Base-by-base conservation (phyloP, 2,329 filamentous ascomycete genomes). In the Aspergillus brunneoviolaceus region DNA sequence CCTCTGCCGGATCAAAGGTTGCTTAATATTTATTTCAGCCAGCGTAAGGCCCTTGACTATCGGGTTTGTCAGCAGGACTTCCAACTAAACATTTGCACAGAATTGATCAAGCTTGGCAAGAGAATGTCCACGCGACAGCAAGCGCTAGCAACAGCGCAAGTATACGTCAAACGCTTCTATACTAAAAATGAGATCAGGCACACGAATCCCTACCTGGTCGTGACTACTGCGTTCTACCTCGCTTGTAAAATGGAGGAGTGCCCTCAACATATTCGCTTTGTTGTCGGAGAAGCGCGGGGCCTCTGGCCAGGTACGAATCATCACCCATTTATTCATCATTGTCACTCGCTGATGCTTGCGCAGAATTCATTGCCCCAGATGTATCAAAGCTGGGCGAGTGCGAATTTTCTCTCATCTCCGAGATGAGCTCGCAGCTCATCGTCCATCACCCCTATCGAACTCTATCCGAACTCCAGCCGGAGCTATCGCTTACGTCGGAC, bases 201-300 rank as follows among this genome's bases (percentile, higher is more conserved):
- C 64, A 96, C 93, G 51, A 99, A 98, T 69, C 92, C 94, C 4
- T 96, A 96, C 72, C 87, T 98, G 39, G 87, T 98, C 60, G 85
- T 96, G 65, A 89, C 92, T n/a, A 98, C 95, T 1, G 91, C 94
- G 5, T 84, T 98, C 62, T 99, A 99, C 75, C 82, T 99, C 39
- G 93, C 95, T 21, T 96, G 92, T 80, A 99, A 99, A 79, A 96
- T 96, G 87, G 95, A 99, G 76, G 95, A 99, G 76, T 93, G 89
- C 54, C 95, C 95, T 2, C 94, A 98, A 75, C 95, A 99, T 75
- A 98, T 99, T 70, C 87, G 95, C 31, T 85, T 96, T 64, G 89
- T 99, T 60, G 88, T 95, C 11, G 89, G 87, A 51, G 95, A 99
- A 75, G 92, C 93, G 3, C 87, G 92, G 35, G 86, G 89, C 60